These are phyloP conservation scores for Daedalea quercina DNA, from an alignment of 768 basidiomycete genomes.

Conservation along the genomic window DNA sequence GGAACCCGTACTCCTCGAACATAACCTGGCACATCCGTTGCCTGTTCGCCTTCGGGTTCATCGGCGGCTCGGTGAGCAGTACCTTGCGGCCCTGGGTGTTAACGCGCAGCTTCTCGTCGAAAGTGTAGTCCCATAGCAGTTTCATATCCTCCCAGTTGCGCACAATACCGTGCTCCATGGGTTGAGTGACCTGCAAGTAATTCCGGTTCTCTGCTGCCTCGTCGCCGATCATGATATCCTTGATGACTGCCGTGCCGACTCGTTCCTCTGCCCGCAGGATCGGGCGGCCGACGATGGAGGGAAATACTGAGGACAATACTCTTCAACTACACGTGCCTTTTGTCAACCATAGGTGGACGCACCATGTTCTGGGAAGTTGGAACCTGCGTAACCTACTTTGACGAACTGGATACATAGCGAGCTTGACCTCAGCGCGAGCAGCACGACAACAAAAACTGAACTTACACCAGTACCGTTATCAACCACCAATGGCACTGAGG, in stretches of 20 bases:
- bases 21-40: slow-evolving; percentile 96
- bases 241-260: slow-evolving; percentile 74
- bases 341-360: slow-evolving; percentile 3
- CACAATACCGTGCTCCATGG: slow-evolving; percentile 99
- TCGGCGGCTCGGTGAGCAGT: slow-evolving; percentile 94
- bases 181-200: slow-evolving; percentile 94
- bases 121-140: slow-evolving; percentile 97
- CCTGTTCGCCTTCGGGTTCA: slow-evolving; percentile 94
- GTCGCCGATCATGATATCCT: slow-evolving; percentile 98
- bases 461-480: slow-evolving; percentile 64
- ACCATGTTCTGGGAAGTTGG: slow-evolving; percentile 62
- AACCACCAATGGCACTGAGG: slow-evolving; percentile 41
- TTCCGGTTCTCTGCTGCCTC: slow-evolving; percentile 92
- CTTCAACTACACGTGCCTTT: background rate
- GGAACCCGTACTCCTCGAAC: slow-evolving; percentile 98
- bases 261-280: slow-evolving; percentile 98
- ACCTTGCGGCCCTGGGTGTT: slow-evolving; percentile 86
- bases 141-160: slow-evolving; percentile 99
- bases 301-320: slow-evolving; percentile 61
- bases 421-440: background rate
- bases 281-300: slow-evolving; percentile 93
- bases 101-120: slow-evolving; percentile 88
- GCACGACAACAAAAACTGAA: background rate
- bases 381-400: slow-evolving; percentile 58
- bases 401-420: slow-evolving; percentile 38